A percentile compares a stretch with the other conserved stretches of the same genome.
phyloP scores from a whole-genome alignment of 495 filamentous ascomycete genomes.

The Ramalina intermedia region DNA sequence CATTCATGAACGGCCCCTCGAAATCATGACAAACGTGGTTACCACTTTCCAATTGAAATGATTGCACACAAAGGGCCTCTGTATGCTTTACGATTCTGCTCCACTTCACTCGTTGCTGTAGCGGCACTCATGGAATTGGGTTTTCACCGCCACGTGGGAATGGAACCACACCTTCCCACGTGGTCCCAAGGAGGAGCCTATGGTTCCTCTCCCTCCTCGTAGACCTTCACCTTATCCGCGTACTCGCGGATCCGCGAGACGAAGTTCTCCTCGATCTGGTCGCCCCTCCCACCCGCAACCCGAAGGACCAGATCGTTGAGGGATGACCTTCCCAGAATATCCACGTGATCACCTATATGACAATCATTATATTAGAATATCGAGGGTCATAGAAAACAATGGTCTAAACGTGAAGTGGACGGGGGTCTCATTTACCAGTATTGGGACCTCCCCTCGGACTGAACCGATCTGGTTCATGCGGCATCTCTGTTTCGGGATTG shows the following conservation, averaged over 20 bases:
- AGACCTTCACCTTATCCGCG: constrained; percentile 64
- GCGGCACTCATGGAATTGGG: too few relatives aligned
- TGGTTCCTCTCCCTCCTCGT: constrained; percentile 34
- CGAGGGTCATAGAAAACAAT: neutral
- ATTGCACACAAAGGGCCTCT: too few relatives aligned
- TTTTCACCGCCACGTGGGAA: too few relatives aligned
- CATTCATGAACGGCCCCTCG: too few relatives aligned
- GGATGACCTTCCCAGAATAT: constrained; percentile 77
- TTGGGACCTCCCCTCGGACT: constrained; percentile 85
- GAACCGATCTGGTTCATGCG: constrained; percentile 86
- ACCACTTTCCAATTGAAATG: too few relatives aligned
- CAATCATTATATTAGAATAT: neutral
- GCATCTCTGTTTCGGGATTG: constrained; percentile 13
- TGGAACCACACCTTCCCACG: too few relatives aligned
- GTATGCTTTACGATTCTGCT: too few relatives aligned
- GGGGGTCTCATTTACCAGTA: constrained; percentile 40
- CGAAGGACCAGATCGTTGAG: constrained; percentile 84
- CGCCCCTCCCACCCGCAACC: constrained; percentile 77
- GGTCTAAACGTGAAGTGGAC: neutral
- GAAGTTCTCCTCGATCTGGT: constrained; percentile 62
- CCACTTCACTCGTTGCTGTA: too few relatives aligned
- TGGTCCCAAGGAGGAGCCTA: too few relatives aligned
- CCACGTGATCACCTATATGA: constrained; percentile 69
- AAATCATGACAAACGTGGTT: too few relatives aligned
- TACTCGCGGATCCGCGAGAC: constrained; percentile 70